Evolutionary conservation across 1,284 basidiomycete species (phyloP), one percentile per base, ranked within the genome.

Genomic region (Porogramme epimiltina): DNA sequence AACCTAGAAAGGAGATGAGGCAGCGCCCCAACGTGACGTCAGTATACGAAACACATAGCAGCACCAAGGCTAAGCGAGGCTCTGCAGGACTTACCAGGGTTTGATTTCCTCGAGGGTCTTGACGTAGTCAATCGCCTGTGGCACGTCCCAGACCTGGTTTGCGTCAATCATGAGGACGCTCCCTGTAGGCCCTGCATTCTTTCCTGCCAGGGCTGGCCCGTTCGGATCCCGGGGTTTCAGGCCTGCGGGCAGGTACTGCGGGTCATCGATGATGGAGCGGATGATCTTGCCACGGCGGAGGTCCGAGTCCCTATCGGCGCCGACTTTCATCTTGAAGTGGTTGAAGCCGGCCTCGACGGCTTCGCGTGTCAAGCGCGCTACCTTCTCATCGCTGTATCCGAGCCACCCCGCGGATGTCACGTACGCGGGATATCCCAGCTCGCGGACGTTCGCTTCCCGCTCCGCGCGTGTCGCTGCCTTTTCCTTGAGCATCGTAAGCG

Each of bases 321-420:
- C 95, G 56, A 98, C 94, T 76, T 98, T 98, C 87, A 96, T 94
- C 77, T 95, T 95, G 81, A 96, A 95, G 73, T 95, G 92, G 75
- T 92, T 93, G 82, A 96, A 96, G 25, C 95, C 95, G 45, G 83
- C 84, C 23, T 79, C 72, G 47, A 98, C 79, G 25, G 94, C 91
- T 66, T 92, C 90, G 64, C 87, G 87, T 2, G 93, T 97, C 48
- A 98, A 80, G 16, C 85, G 82, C 3, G 85, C 82, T 42, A 98
- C 85, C 70, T 98, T 98, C 66, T 95, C 94, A 66, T 98, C 94
- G 25, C 81, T 83, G 74, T 98, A 98, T 2, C 87, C 91, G 20
- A 95, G 81, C 93, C 93, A 96, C 45, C 95, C 95, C 23, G 91
- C 94, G 13, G 89, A 93, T 11, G 95, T 98, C 26, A 97, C 92